phyloP scores from a whole-genome alignment of 176 grass and related monocot species.

The Panicum miliaceum region DNA sequence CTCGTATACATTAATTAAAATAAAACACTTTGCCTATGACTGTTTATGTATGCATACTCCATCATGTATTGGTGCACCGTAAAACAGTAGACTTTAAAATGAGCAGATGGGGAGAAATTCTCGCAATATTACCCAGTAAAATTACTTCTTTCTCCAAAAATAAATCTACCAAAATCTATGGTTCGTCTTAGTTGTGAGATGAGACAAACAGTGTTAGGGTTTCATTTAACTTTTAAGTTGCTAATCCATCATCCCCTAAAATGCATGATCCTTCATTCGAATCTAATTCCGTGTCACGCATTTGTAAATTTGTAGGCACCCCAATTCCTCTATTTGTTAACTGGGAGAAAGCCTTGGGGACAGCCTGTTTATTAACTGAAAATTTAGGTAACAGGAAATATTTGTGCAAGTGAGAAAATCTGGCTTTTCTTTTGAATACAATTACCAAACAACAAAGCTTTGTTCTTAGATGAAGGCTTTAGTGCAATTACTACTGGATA shows the following conservation, averaged over 20 bases:
- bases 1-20: neutral
- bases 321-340: neutral
- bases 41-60: neutral
- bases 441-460: neutral
- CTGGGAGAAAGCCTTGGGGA: neutral
- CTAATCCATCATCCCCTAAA: neutral
- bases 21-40: neutral
- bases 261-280: neutral
- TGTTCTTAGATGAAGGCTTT: neutral
- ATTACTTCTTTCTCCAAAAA: neutral
- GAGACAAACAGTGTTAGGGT: neutral
- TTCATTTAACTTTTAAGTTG: neutral
- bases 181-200: neutral
- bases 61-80: neutral
- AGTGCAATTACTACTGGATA: slow-evolving; percentile 14
- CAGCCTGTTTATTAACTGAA: neutral
- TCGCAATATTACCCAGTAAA: neutral
- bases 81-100: neutral
- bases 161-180: neutral
- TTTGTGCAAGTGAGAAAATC: neutral
- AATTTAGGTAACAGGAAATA: neutral
- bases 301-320: slow-evolving; percentile 8
- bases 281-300: neutral
- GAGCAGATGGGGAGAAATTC: neutral
- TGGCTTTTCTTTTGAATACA: neutral